These are phyloP conservation scores for Cyclotella distinguenda DNA, from an alignment of 108 stramenopile genomes.

Conservation along the genomic window DNA sequence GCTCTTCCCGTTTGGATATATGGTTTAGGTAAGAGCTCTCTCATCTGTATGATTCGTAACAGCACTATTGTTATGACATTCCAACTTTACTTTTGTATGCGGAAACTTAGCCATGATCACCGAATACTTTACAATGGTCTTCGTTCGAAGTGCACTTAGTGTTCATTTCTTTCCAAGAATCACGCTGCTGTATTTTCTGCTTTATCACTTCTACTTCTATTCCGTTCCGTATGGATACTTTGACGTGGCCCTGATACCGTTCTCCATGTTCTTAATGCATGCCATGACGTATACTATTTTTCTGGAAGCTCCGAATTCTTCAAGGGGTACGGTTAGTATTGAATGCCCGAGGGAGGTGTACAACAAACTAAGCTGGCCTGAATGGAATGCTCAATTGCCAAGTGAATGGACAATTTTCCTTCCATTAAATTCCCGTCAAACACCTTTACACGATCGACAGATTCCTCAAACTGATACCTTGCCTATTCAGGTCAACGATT, in stretches of 20 bases:
- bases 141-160: conserved; percentile 42
- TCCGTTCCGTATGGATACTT: conserved; percentile 65
- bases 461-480: conserved; percentile 15
- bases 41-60: neutral
- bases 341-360: conserved; percentile 67
- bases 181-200: conserved; percentile 52
- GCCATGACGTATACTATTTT: conserved; percentile 60
- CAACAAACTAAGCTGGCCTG: conserved; percentile 67
- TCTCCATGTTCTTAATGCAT: conserved; percentile 47
- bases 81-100: too few species aligned
- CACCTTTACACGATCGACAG: conserved; percentile 41
- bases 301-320: conserved; percentile 57
- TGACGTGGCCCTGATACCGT: conserved; percentile 53
- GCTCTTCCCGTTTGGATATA: conserved; percentile 60
- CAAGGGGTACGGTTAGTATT: conserved; percentile 50
- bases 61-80: too few species aligned
- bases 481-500: too few species aligned
- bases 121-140: conserved; percentile 70
- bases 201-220: conserved; percentile 71
- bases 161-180: conserved; percentile 64
- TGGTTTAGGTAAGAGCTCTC: conserved; percentile 21
- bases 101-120: conserved; percentile 49
- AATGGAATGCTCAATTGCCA: conserved; percentile 51
- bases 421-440: conserved; percentile 51
- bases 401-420: conserved; percentile 69